phyloP scores from a whole-genome alignment of 192 early-diverging fungal species.

The Backusella psychrophila region DNA sequence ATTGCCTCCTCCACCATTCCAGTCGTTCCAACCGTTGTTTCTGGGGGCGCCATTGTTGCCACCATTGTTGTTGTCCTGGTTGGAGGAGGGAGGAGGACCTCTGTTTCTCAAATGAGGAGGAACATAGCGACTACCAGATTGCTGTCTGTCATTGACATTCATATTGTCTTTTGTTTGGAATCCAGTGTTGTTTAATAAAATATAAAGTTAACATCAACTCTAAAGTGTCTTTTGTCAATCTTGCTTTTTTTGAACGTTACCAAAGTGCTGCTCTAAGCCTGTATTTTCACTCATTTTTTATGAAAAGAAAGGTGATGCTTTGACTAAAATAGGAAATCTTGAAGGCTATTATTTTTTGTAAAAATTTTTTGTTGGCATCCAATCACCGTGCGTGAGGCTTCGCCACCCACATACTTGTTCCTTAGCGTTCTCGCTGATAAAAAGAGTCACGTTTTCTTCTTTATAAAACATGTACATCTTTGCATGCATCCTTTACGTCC shows the following conservation, averaged over 20 bases:
- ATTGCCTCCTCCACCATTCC: conserved; percentile 26
- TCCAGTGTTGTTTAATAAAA: not conserved
- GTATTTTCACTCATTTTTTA: conserved; percentile 28
- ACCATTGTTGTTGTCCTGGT: conserved; percentile 17
- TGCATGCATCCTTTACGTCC: not conserved
- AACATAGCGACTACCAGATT: conserved; percentile 50
- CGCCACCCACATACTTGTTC: not conserved
- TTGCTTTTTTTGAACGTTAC: conserved; percentile 40
- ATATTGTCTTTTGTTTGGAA: conserved; percentile 56
- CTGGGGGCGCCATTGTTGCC: conserved; percentile 13
- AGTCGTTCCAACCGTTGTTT: conserved; percentile 25
- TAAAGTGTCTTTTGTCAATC: not conserved
- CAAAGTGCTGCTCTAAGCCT: conserved; percentile 72
- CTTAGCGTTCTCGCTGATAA: not conserved
- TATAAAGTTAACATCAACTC: not conserved
- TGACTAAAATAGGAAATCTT: conserved; percentile 8
- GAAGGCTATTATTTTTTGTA: conserved; percentile 4
- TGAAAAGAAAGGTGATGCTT: conserved; percentile 1
- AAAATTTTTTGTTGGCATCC: not conserved
- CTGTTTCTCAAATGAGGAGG: conserved; percentile 66
- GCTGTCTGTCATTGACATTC: conserved; percentile 60
- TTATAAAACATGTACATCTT: not conserved
- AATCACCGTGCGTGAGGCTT: not conserved
- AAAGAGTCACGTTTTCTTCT: not conserved
- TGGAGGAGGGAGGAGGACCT: conserved; percentile 13